Conservation (phyloP, 805 yeast species). For the Starmera pachycereana region DNA sequence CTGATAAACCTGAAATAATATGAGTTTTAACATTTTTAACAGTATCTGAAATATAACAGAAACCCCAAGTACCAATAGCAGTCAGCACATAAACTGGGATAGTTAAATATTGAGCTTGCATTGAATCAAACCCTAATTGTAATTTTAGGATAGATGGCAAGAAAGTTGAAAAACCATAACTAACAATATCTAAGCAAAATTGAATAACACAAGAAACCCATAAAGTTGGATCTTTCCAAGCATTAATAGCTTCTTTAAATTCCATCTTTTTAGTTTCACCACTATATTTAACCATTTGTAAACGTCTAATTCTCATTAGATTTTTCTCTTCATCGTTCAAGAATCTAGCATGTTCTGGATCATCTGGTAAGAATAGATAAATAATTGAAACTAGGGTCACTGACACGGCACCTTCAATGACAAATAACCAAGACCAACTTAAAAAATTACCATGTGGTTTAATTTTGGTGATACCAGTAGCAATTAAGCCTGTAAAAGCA, state of each 20-base stretch:
- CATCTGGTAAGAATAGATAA: constrained; percentile 24
- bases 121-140: constrained; percentile 13
- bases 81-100: constrained; percentile 29
- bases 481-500: too few relatives aligned
- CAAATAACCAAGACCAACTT: constrained; percentile 30
- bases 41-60: constrained; percentile 21
- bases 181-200: constrained; percentile 27
- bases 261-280: constrained; percentile 19
- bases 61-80: constrained; percentile 18
- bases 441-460: constrained; percentile 16
- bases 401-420: constrained; percentile 29
- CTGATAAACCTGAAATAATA: constrained; percentile 17
- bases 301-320: constrained; percentile 17
- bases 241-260: constrained; percentile 21
- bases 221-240: constrained; percentile 25
- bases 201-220: constrained; percentile 24
- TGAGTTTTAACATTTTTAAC: constrained; percentile 22
- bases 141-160: constrained; percentile 27
- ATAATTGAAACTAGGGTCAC: constrained; percentile 17
- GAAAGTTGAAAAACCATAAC: constrained; percentile 31
- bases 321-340: constrained; percentile 21
- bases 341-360: constrained; percentile 20
- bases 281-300: constrained; percentile 18
- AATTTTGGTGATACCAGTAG: constrained; percentile 23
- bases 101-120: constrained; percentile 29